Base-by-base conservation (phyloP, 257 asterid genomes). In the Solanum pimpinellifolium region DNA sequence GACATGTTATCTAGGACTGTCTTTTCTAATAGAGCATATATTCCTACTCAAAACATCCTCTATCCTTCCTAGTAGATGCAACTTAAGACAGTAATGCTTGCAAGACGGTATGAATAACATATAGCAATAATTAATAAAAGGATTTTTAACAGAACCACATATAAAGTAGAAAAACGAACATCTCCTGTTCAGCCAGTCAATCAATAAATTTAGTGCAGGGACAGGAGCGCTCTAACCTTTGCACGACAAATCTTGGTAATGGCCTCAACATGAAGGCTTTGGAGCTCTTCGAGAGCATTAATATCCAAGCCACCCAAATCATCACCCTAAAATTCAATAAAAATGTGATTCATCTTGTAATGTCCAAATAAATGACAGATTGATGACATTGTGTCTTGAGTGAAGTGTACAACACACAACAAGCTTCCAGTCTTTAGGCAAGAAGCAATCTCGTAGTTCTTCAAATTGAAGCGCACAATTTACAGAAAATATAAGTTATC, bases 241-340 rank as follows among this genome's bases (percentile, higher is more conserved):
- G 92, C 92, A 87, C 87, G 89, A 74, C 89, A 89, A 70, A 90
- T 90, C 90, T 89, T 90, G 88, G 91, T 87, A 52, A 90, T 90
- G 88, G 92, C 92, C 80, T 90, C 92, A 35, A 90, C 91, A 60
- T 90, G 92, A 86, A 90, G 82, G 80, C 83, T 89, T 87, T 90
- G 92, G 86, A 89, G 70, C 89, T 90, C 90, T 39, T 89, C 91
- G 42, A 90, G 92, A 65, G 91, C 70, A 62, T 83, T 83, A 62
- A 86, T 62, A 89, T 89, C 89, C 92, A 89, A 73, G 66, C 89
- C 87, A 39, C 86, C 84, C 81, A 89, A 86, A 83, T 89, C 88
- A 49, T 89, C 92, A 87, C 90, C 92, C 92, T 90, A 83, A 75
- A 75, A 77, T 82, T 21, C 86, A 75, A 52, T 72, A 33, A 52